Evolutionary conservation across 495 filamentous ascomycete species (phyloP).

Genomic region (Neurospora sublineolata): DNA sequence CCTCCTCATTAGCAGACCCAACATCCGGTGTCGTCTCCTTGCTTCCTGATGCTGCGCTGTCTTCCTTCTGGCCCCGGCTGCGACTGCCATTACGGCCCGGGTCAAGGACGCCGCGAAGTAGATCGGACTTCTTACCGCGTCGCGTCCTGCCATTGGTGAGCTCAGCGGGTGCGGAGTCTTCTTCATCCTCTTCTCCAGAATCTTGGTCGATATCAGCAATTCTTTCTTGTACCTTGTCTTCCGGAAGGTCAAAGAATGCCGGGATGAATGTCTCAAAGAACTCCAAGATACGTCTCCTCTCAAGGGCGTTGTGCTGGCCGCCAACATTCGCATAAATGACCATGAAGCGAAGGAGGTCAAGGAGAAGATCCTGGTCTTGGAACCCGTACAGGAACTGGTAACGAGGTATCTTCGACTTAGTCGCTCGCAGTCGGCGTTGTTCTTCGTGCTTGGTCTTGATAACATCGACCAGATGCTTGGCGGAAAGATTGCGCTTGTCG

Average conservation of each 20-base stretch:
- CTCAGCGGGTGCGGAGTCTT: constrained; percentile 45
- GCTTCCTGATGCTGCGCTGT: constrained; percentile 59
- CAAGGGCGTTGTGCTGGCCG: constrained; percentile 52
- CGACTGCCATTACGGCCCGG: constrained; percentile 54
- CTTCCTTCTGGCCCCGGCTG: constrained; percentile 56
- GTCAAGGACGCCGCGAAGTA: constrained; percentile 80
- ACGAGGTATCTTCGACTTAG: constrained; percentile 45
- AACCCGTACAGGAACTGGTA: constrained; percentile 67
- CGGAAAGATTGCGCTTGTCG: constrained; percentile 82
- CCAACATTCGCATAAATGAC: constrained; percentile 61
- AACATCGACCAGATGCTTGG: constrained; percentile 73
- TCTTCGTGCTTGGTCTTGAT: constrained; percentile 84
- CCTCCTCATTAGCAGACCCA: constrained; percentile 57
- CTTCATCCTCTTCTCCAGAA: constrained; percentile 56
- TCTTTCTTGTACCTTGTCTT: constrained; percentile 61
- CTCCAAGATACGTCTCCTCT: constrained; percentile 61
- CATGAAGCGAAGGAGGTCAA: constrained; percentile 71
- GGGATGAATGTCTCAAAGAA: constrained; percentile 87
- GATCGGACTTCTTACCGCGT: constrained; percentile 61
- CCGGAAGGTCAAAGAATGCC: constrained; percentile 75
- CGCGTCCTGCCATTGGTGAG: constrained; percentile 50
- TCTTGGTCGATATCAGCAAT: constrained; percentile 58
- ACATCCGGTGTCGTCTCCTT: constrained; percentile 79
- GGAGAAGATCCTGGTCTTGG: constrained; percentile 63
- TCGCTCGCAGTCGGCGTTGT: constrained; percentile 53